Conservation (phyloP, 257 asterid species). For the Nicotiana obtusifolia region DNA sequence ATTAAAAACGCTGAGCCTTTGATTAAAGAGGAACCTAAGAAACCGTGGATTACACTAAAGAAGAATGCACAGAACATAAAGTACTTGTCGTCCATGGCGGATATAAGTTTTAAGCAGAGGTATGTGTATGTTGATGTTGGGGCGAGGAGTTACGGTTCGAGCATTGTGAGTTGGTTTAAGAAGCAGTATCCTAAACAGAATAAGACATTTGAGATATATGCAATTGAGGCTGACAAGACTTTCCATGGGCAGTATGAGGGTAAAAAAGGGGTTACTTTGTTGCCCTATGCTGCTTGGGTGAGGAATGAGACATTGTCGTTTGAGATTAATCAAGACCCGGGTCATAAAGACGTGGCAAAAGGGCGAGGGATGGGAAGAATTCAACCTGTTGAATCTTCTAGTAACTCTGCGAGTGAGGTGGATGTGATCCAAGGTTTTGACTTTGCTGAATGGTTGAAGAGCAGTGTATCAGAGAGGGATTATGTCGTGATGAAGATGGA, state of each 20-base stretch:
- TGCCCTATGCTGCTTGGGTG: conserved; percentile 97
- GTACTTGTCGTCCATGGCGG: conserved; percentile 75
- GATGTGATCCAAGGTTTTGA: conserved; percentile 87
- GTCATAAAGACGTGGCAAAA: conserved; percentile 53
- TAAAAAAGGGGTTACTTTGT: conserved; percentile 76
- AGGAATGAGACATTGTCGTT: conserved; percentile 70
- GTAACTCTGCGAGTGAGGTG: conserved; percentile 41
- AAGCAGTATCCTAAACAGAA: conserved; percentile 94
- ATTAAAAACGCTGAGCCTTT: conserved; percentile 65
- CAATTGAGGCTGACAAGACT: conserved; percentile 82
- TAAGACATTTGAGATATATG: conserved; percentile 81
- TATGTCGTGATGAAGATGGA: conserved; percentile 98
- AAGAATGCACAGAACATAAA: conserved; percentile 62
- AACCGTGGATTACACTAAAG: conserved; percentile 94
- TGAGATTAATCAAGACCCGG: conserved; percentile 77
- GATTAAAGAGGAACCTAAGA: conserved; percentile 74
- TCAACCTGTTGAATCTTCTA: conserved; percentile 65
- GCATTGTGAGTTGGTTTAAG: conserved; percentile 97
- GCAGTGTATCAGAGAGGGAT: conserved; percentile 55
- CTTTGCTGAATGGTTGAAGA: conserved; percentile 88
- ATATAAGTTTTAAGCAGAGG: conserved; percentile 70
- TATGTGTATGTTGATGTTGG: conserved; percentile 90
- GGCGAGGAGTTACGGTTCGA: conserved; percentile 89
- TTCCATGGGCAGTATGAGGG: conserved; percentile 57
- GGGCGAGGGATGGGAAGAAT: conserved; percentile 96